Percentiles rank a stretch among this genome's conserved stretches.
Conservation (phyloP, 495 filamentous ascomycete species). For the Penicillium coprophilum region DNA sequence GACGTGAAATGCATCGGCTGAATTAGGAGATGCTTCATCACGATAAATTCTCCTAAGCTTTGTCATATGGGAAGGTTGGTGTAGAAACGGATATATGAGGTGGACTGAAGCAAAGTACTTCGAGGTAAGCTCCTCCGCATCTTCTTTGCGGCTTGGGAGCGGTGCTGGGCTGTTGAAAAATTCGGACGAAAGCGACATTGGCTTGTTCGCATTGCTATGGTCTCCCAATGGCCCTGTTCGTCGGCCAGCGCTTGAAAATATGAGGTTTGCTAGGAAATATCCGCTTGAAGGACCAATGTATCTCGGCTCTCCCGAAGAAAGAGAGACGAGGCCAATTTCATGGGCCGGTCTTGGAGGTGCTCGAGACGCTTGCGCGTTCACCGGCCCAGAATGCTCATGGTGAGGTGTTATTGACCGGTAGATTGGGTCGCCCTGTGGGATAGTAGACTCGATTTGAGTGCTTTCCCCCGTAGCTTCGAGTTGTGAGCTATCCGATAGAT, state of each 20-base stretch:
- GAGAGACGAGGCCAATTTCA: slow-evolving; percentile 41
- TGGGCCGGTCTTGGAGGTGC: slow-evolving; percentile 34
- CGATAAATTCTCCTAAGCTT: slow-evolving; percentile 35
- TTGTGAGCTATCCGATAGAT: slow-evolving; percentile 6
- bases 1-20: slow-evolving; percentile 38
- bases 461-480: neutral
- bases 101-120: slow-evolving; percentile 46
- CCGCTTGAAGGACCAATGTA: slow-evolving; percentile 46
- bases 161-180: slow-evolving; percentile 38
- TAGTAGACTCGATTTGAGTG: neutral
- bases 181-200: slow-evolving; percentile 28
- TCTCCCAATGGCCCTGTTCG: slow-evolving; percentile 17
- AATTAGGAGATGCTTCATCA: slow-evolving; percentile 10
- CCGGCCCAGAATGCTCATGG: slow-evolving; percentile 10
- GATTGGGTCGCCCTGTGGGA: neutral
- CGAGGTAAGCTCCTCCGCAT: slow-evolving; percentile 36
- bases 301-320: slow-evolving; percentile 34
- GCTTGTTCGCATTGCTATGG: slow-evolving; percentile 1
- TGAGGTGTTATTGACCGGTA: neutral
- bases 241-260: slow-evolving; percentile 39
- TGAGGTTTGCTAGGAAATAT: slow-evolving; percentile 43
- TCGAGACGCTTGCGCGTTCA: slow-evolving; percentile 1
- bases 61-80: slow-evolving; percentile 40
- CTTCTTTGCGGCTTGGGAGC: slow-evolving; percentile 36
- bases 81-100: slow-evolving; percentile 44